Evolutionary conservation across 371 early-diverging fungal genomes (phyloP).

Genomic region (Apophysomyces ossiformis): DNA sequence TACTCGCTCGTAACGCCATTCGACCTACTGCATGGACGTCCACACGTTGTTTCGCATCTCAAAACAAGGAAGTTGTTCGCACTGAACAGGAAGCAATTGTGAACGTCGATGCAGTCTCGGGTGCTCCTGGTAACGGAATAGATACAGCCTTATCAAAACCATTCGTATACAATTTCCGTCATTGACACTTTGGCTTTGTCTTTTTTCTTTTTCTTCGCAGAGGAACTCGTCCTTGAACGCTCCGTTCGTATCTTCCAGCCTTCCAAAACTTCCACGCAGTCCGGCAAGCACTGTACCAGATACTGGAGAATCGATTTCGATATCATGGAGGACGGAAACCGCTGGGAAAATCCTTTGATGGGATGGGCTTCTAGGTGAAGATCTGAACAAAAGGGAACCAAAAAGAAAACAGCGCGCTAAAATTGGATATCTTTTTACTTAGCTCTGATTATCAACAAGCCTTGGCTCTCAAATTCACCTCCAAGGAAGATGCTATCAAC

Average conservation of each 20-base stretch:
- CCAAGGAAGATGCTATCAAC: slow-evolving; percentile 88
- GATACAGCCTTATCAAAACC: too few species aligned
- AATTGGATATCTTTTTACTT: neutral
- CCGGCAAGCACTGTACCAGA: slow-evolving; percentile 77
- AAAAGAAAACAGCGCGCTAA: neutral
- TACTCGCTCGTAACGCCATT: slow-evolving; percentile 26
- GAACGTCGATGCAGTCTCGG: slow-evolving; percentile 47
- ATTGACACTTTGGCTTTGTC: too few species aligned
- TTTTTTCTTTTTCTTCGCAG: slow-evolving; percentile 25
- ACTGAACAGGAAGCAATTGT: slow-evolving; percentile 29
- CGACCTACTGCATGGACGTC: slow-evolving; percentile 28
- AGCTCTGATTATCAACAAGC: slow-evolving; percentile 88
- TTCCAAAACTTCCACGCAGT: slow-evolving; percentile 85
- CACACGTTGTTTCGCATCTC: slow-evolving; percentile 23
- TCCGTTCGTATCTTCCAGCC: slow-evolving; percentile 89
- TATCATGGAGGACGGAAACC: slow-evolving; percentile 71
- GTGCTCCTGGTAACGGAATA: slow-evolving; percentile 48
- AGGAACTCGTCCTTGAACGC: slow-evolving; percentile 61
- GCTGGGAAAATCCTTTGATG: slow-evolving; percentile 94
- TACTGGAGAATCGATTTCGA: slow-evolving; percentile 88
- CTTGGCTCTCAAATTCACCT: slow-evolving; percentile 80
- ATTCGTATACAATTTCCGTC: too few species aligned
- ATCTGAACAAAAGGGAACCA: too few species aligned
- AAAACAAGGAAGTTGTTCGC: slow-evolving; percentile 36
- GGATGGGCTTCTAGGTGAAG: slow-evolving; percentile 91